Base-by-base conservation (phyloP, 2,329 filamentous ascomycete species). In the Pestalotiopsis sp. region DNA sequence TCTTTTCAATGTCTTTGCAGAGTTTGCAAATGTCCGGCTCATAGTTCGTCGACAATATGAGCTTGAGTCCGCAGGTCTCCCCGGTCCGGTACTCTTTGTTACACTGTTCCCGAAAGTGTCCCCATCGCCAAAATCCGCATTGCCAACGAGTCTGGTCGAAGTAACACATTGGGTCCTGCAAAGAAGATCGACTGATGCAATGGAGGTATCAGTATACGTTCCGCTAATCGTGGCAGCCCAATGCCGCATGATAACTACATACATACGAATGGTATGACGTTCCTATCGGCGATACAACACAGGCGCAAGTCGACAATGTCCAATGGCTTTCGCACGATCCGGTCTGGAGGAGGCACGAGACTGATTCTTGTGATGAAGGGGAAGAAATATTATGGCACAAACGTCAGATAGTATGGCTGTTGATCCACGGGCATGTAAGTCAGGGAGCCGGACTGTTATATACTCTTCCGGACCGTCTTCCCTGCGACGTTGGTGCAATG, bases 51-150 rank as follows among this genome's bases (percentile, higher is more conserved):
- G 89, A 84, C 84, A 92, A 94, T 78, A 97, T 91, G 72, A 97
- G 89, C 83, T 94, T 97, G 84, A 97, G 91, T 71, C 95, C 95
- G 83, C 95, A 98, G 49, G 95, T 98, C 86, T 98, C 95, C 76
- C 95, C 95, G 74, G 93, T 97, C 73, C 95, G 93, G 84, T 97
- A 97, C 81, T 98, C 95, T 82, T 94, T 94, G 81, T 92, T 91
- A 87, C 95, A 98, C 80, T 97, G 95, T 81, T 95, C 89, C 73
- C 93, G 91, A 85, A 98, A 98, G 83, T 92, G 92, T 73, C 94
- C 93, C 95, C 95, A 98, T 82, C 94, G 94, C 91, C 92, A 97
- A 87, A 94, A 95, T 77, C 93, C 92, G 84, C 95, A 98, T 69
- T 82, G 82, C 88, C 93, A 97, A 75, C 90, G 88, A 80, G 92